Evolutionary conservation across 2,329 filamentous ascomycete species (phyloP), one percentile per base, ranked within the genome.

Genomic region (Fusarium multiceps): DNA sequence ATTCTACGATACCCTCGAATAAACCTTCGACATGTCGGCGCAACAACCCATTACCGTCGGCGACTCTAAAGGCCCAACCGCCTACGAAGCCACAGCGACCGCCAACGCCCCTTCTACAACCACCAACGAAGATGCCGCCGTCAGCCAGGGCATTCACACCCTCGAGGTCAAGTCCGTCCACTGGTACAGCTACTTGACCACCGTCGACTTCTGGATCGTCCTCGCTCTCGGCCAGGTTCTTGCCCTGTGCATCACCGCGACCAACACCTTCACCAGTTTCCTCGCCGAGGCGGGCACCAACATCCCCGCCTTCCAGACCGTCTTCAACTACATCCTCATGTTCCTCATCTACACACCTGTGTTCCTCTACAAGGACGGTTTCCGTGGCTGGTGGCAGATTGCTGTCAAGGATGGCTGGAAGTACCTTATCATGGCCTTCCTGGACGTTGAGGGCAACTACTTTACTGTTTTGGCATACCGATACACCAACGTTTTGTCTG

Each of bases 391-490:
- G 87, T 77, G 82, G 48, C 82, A 83, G 50, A 79, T 97, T 58
- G 76, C 94, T 16, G 78, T 82, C 55, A 87, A 85, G 65, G 91
- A 97, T 78, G 93, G 94, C 62, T 98, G 95, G 96, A 93, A 93
- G 82, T 98, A 97, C 82, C 87, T 97, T 75, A 93, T 98, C 80
- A 88, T 99, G 66, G 90, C 92, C 55, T 98, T 98, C 80, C 87
- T 96, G 73, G 96, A 99, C 78, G 95, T 98, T 51, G 88, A 98
- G 82, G 96, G 96, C 66, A 99, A 99, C 83, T 99, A 98, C 85
- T 98, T 98, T 79, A 94, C 94, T 75, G 95, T 99, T 53, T 87
- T 98, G 51, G 96, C 95, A 7, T 99, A 98, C 83, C 88, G 92
- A 63, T 90, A 97, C 84, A 97, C 95, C 57, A 98, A 94, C 76